phyloP scores from a whole-genome alignment of 306 rosid species.

The Vigna radiata region DNA sequence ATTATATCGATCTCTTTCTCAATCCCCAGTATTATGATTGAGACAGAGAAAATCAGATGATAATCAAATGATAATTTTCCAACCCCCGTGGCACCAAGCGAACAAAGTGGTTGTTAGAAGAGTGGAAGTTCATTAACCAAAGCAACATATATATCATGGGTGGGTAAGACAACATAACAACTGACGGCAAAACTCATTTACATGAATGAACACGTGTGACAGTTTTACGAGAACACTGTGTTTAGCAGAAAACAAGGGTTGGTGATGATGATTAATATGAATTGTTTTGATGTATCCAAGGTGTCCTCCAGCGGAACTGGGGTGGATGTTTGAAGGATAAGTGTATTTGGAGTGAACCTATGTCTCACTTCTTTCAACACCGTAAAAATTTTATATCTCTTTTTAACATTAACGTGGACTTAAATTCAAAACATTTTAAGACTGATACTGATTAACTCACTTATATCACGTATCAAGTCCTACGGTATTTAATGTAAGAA shows the following conservation, averaged over 20 bases:
- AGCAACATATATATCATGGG: not conserved
- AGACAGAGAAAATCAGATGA: not conserved
- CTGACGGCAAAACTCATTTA: not conserved
- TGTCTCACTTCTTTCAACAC: no score
- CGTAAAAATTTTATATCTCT: no score
- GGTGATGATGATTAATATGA: not conserved
- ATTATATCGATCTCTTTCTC: not conserved
- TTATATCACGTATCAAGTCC: no score
- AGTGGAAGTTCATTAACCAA: not conserved
- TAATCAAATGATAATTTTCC: not conserved
- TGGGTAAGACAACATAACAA: not conserved
- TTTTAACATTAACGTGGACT: no score
- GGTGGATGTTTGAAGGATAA: no score
- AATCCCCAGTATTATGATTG: constrained; percentile 20
- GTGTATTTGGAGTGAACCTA: no score
- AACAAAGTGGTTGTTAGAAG: not conserved
- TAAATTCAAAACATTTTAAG: no score
- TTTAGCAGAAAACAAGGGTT: not conserved
- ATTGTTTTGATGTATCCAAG: not conserved
- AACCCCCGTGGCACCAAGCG: not conserved
- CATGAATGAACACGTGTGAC: not conserved
- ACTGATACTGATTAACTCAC: no score
- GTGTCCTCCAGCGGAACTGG: not conserved
- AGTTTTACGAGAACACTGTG: not conserved
- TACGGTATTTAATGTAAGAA: no score